Evolutionary conservation across 2,329 filamentous ascomycete genomes (phyloP).

Genomic region (Neurospora crassa): DNA sequence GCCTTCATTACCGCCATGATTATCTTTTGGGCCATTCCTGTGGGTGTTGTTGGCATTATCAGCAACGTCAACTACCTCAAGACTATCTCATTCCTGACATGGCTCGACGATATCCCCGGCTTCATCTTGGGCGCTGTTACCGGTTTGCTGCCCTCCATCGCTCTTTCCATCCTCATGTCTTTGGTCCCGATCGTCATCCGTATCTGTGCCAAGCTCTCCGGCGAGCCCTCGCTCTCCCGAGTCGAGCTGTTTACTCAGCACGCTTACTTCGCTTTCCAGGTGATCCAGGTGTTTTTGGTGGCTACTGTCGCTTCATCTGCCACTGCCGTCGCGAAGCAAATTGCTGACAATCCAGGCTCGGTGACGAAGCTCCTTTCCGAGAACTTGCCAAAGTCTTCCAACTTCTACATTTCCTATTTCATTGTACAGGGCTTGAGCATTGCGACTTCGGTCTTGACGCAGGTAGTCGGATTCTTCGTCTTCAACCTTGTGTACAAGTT

Average conservation of each 20-base stretch:
- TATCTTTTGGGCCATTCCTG: constrained; percentile 73
- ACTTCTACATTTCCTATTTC: constrained; percentile 94
- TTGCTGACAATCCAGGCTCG: constrained; percentile 51
- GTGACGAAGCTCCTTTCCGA: constrained; percentile 58
- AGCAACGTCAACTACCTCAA: constrained; percentile 72
- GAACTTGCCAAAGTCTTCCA: constrained; percentile 74
- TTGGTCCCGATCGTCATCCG: constrained; percentile 76
- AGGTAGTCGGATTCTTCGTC: constrained; percentile 60
- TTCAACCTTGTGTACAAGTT: constrained; percentile 66
- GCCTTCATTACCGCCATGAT: constrained; percentile 69
- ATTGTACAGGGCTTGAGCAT: constrained; percentile 82
- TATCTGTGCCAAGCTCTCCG: constrained; percentile 68
- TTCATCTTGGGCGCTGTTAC: constrained; percentile 74
- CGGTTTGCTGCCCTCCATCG: constrained; percentile 70
- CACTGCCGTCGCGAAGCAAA: constrained; percentile 53
- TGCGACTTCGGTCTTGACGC: constrained; percentile 64
- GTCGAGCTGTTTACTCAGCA: constrained; percentile 87
- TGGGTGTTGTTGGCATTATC: constrained; percentile 73
- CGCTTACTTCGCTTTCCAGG: constrained; percentile 82
- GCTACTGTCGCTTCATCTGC: constrained; percentile 76
- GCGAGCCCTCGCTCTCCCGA: constrained; percentile 67
- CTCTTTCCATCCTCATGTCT: constrained; percentile 76
- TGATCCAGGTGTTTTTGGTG: constrained; percentile 86
- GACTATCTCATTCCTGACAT: constrained; percentile 56
- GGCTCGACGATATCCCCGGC: constrained; percentile 60